phyloP scores from a whole-genome alignment of 345 rosid genomes.

The Euclidium syriacum region DNA sequence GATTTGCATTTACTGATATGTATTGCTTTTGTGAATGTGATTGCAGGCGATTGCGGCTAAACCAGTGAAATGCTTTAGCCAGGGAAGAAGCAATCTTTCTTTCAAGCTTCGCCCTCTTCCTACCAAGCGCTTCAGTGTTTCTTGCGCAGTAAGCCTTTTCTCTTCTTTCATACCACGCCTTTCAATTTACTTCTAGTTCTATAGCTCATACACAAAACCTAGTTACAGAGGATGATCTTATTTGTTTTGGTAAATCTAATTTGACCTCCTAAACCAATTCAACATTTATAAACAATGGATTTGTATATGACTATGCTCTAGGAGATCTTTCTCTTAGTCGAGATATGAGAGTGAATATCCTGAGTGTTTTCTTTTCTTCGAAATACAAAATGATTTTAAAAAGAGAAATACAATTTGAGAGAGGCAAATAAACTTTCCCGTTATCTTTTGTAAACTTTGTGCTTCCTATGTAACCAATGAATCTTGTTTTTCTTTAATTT shows the following conservation, averaged over 20 bases:
- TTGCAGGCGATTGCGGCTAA: conserved; percentile 29
- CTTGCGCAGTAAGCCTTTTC: conserved; percentile 46
- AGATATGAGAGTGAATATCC: too few relatives aligned
- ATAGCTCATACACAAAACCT: too few relatives aligned
- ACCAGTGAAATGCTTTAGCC: conserved; percentile 22
- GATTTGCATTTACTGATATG: background rate
- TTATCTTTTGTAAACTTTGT: too few relatives aligned
- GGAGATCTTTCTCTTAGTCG: too few relatives aligned
- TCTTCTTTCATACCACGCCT: background rate
- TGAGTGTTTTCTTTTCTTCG: too few relatives aligned
- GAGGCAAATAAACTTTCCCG: too few relatives aligned
- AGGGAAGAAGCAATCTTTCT: conserved; percentile 39
- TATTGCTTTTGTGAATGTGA: background rate
- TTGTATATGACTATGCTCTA: too few relatives aligned
- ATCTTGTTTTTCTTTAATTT: too few relatives aligned
- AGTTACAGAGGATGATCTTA: background rate
- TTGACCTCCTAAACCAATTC: background rate
- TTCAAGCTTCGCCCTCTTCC: conserved; percentile 23
- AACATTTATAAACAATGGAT: background rate
- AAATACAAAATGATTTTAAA: too few relatives aligned
- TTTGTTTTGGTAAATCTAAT: background rate
- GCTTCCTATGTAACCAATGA: too few relatives aligned
- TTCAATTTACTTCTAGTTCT: too few relatives aligned
- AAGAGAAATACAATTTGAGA: too few relatives aligned
- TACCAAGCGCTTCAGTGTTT: conserved; percentile 38